These are phyloP conservation scores for Cordia subcordata DNA, from an alignment of 257 asterid species.

Conservation along the genomic window DNA sequence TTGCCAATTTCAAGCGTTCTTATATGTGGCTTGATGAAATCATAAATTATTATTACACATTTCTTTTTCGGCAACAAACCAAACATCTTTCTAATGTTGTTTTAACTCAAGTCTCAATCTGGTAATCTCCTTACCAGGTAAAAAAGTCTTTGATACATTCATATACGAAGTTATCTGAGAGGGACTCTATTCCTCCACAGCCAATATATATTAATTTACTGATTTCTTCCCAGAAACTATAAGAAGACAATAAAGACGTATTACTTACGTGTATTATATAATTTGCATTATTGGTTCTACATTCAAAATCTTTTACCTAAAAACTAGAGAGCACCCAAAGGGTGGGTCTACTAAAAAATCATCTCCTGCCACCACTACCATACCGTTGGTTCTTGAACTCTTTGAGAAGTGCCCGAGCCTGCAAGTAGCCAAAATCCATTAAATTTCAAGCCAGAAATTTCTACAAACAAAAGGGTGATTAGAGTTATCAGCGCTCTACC, in stretches of 20 bases:
- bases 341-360: slow-evolving; percentile 25
- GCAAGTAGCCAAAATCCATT: slow-evolving; percentile 18
- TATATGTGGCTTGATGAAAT: too few species aligned
- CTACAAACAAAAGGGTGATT: not conserved
- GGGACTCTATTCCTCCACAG: not conserved
- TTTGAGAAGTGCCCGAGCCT: slow-evolving; percentile 81
- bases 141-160: slow-evolving; percentile 3
- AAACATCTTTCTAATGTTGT: too few species aligned
- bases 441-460: not conserved
- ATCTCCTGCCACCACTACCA: slow-evolving; percentile 58
- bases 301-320: slow-evolving; percentile 13
- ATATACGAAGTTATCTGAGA: slow-evolving; percentile 10
- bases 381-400: slow-evolving; percentile 78
- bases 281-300: slow-evolving; percentile 24
- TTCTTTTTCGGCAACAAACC: too few species aligned
- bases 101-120: too few species aligned
- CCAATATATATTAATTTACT: not conserved
- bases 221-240: slow-evolving; percentile 1
- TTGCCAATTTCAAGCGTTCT: too few species aligned
- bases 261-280: not conserved
- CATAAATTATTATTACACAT: too few species aligned
- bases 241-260: not conserved
- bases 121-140: too few species aligned
- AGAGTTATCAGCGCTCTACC: slow-evolving; percentile 24
- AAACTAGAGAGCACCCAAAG: slow-evolving; percentile 9